Percentiles rank a stretch among this genome's conserved stretches.
phyloP scores from a whole-genome alignment of 2,329 filamentous ascomycete genomes.

The Cordyceps fumosorosea region DNA sequence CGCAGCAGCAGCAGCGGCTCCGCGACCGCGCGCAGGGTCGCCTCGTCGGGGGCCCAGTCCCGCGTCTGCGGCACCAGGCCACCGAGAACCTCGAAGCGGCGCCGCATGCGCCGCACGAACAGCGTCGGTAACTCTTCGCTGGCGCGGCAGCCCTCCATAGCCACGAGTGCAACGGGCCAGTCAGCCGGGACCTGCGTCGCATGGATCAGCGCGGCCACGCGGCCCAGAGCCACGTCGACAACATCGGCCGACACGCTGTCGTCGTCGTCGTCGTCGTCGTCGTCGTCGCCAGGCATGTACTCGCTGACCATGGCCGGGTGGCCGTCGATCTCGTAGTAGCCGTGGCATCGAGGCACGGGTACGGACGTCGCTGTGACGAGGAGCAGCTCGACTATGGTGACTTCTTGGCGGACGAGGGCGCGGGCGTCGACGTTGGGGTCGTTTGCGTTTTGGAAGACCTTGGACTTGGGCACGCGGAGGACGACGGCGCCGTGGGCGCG shows the following conservation, averaged over 20 bases:
- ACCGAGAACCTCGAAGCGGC: slow-evolving; percentile 13
- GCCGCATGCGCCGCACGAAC: slow-evolving; percentile 14
- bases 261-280: neutral
- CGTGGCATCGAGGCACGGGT: slow-evolving; percentile 8
- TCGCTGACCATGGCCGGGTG: slow-evolving; percentile 17
- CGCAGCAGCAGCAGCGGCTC: slow-evolving; percentile 8
- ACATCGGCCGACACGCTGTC: neutral
- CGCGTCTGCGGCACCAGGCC: slow-evolving; percentile 7
- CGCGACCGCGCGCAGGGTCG: slow-evolving; percentile 6
- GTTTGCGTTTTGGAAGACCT: slow-evolving; percentile 16
- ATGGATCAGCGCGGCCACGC: slow-evolving; percentile 15
- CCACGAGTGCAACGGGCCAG: slow-evolving; percentile 13
- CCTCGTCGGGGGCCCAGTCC: slow-evolving; percentile 4
- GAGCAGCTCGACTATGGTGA: slow-evolving; percentile 14
- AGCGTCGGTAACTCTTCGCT: neutral
- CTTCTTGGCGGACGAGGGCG: slow-evolving; percentile 15
- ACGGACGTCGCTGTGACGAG: neutral
- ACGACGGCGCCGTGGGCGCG: slow-evolving; percentile 10
- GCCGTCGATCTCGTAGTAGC: slow-evolving; percentile 12
- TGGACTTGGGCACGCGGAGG: slow-evolving; percentile 13
- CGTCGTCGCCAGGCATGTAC: slow-evolving; percentile 13
- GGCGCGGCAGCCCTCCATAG: slow-evolving; percentile 12
- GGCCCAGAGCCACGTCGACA: slow-evolving; percentile 12
- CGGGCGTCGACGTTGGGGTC: slow-evolving; percentile 14
- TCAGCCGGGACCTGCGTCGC: slow-evolving; percentile 3